Conservation (phyloP, 345 rosid genomes). For the Arabis alpina region DNA sequence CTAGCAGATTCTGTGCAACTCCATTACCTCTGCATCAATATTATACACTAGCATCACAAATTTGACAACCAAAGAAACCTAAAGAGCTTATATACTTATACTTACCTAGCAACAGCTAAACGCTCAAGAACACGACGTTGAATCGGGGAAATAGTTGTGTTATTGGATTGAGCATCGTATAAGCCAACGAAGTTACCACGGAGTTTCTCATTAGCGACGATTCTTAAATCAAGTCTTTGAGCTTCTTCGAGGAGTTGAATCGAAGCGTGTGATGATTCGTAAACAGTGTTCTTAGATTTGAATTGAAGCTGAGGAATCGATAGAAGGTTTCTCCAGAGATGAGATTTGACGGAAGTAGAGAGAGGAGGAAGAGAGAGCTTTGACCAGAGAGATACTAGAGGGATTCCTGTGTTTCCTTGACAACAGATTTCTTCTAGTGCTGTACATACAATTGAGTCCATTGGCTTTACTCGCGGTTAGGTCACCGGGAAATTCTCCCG, state of each 20-base stretch:
- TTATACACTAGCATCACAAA: too few relatives aligned
- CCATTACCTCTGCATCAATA: slow-evolving; percentile 67
- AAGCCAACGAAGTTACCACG: slow-evolving; percentile 70
- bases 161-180: slow-evolving; percentile 51
- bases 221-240: slow-evolving; percentile 54
- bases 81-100: too few relatives aligned
- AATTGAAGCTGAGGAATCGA: slow-evolving; percentile 59
- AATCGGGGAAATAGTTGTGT: slow-evolving; percentile 41
- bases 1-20: slow-evolving; percentile 74
- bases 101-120: slow-evolving; percentile 62
- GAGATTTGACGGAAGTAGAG: slow-evolving; percentile 44
- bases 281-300: slow-evolving; percentile 39
- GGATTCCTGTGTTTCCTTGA: slow-evolving; percentile 55
- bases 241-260: slow-evolving; percentile 60
- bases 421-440: slow-evolving; percentile 65
- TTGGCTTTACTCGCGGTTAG: too few relatives aligned
- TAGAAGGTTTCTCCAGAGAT: slow-evolving; percentile 63
- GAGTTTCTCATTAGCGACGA: slow-evolving; percentile 60
- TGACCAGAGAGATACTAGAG: slow-evolving; percentile 53
- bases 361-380: slow-evolving; percentile 39
- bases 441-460: too few relatives aligned
- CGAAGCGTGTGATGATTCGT: slow-evolving; percentile 39
- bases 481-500: too few relatives aligned
- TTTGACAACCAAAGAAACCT: not conserved
- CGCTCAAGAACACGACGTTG: slow-evolving; percentile 73